Conservation (phyloP, 192 early-diverging fungal genomes). For the Rhizoclosmatium globosum region DNA sequence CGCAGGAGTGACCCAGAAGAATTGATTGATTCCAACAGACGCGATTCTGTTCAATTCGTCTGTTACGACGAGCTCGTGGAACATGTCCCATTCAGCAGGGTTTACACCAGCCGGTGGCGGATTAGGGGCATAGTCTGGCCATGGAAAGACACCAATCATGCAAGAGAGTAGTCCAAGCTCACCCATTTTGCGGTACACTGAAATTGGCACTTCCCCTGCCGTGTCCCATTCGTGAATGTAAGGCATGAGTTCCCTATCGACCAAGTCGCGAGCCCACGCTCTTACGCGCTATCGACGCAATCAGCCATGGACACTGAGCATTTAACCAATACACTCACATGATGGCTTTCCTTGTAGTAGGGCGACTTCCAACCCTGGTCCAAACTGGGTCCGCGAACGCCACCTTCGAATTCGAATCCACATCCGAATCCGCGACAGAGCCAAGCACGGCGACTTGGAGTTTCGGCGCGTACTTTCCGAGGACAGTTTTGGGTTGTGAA, state of each 20-base stretch:
- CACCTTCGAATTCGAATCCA: slow-evolving; percentile 36
- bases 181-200: slow-evolving; percentile 66
- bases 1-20: not conserved
- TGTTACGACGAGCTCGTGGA: slow-evolving; percentile 61
- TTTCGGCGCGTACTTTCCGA: not conserved
- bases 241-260: slow-evolving; percentile 80
- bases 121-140: slow-evolving; percentile 54
- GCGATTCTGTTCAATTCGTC: slow-evolving; percentile 84
- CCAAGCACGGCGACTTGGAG: slow-evolving; percentile 4
- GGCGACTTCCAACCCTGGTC: slow-evolving; percentile 65
- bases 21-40: slow-evolving; percentile 70
- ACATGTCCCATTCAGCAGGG: slow-evolving; percentile 63
- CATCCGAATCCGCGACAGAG: not conserved
- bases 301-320: slow-evolving; percentile 47
- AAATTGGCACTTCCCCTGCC: slow-evolving; percentile 68
- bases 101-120: slow-evolving; percentile 45
- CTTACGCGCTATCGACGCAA: slow-evolving; percentile 53
- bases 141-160: slow-evolving; percentile 57
- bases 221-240: slow-evolving; percentile 78
- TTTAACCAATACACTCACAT: not conserved
- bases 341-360: slow-evolving; percentile 82
- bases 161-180: slow-evolving; percentile 71
- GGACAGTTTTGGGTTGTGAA: slow-evolving; percentile 65
- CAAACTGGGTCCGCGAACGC: slow-evolving; percentile 83
- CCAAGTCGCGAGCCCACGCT: slow-evolving; percentile 69